These are phyloP conservation scores for Nannochloropsis granulata DNA, from an alignment of 108 stramenopile genomes.

Conservation along the genomic window DNA sequence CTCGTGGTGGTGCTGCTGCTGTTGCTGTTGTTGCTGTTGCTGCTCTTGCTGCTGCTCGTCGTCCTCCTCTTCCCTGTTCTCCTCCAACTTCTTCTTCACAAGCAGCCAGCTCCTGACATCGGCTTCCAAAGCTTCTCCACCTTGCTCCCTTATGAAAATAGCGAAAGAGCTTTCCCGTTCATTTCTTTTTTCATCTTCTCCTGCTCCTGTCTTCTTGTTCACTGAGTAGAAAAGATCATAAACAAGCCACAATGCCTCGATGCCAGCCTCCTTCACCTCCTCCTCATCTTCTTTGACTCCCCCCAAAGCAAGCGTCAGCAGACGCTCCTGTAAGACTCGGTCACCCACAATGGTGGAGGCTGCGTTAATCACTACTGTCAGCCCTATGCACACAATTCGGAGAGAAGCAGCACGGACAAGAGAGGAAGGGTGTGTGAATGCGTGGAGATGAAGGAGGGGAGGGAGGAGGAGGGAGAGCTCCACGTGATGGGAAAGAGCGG, in stretches of 20 bases:
- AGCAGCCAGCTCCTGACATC: background rate
- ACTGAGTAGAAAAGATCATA: background rate
- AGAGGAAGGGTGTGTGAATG: background rate
- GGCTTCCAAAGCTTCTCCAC: background rate
- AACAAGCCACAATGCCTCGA: background rate
- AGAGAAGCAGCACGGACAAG: background rate
- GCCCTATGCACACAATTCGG: background rate
- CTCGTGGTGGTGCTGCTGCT: no score
- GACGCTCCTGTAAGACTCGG: no score
- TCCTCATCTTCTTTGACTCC: no score
- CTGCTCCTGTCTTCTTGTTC: background rate
- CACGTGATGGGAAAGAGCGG: background rate
- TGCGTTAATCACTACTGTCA: background rate
- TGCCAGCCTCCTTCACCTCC: background rate
- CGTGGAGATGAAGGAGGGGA: background rate
- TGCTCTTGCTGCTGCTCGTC: background rate
- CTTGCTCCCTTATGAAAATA: background rate
- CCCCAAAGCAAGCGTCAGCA: no score
- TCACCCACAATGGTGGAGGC: background rate
- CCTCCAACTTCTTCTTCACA: background rate
- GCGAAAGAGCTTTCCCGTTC: background rate
- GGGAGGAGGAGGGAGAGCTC: background rate
- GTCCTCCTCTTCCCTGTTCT: background rate
- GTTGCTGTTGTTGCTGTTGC: no score
- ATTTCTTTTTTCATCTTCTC: background rate